Conservation (phyloP, 345 rosid species). For the Linum usitatissimum region DNA sequence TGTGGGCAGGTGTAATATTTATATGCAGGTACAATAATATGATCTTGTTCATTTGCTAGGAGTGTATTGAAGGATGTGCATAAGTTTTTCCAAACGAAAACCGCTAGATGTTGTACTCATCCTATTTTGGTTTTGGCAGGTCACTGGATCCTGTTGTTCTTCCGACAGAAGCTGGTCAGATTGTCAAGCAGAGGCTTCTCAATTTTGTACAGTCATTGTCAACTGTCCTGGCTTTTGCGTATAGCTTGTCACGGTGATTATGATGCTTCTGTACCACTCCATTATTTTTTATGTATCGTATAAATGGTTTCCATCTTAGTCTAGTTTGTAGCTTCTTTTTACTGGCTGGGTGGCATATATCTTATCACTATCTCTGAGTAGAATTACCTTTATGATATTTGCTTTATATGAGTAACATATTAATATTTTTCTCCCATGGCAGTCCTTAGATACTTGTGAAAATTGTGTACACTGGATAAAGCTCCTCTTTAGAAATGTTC, state of each 20-base stretch:
- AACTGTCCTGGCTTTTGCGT: conserved; percentile 66
- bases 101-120: conserved; percentile 11
- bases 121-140: conserved; percentile 27
- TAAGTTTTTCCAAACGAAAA: not conserved
- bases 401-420: no score
- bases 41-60: not conserved
- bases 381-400: no score
- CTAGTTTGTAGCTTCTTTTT: not conserved
- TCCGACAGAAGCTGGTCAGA: conserved; percentile 53
- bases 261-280: not conserved
- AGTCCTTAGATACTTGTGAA: not conserved
- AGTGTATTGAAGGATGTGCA: not conserved
- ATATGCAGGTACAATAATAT: conserved; percentile 51
- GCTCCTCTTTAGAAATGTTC: not conserved
- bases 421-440: no score
- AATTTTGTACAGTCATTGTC: conserved; percentile 61
- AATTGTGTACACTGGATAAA: not conserved
- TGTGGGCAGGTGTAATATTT: conserved; percentile 60
- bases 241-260: conserved; percentile 54
- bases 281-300: not conserved
- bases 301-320: not conserved
- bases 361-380: no score
- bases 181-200: conserved; percentile 59
- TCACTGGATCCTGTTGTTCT: conserved; percentile 62
- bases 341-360: not conserved